Conservation (phyloP, 441 rosid genomes). For the Pelargonium fulgidum region DNA sequence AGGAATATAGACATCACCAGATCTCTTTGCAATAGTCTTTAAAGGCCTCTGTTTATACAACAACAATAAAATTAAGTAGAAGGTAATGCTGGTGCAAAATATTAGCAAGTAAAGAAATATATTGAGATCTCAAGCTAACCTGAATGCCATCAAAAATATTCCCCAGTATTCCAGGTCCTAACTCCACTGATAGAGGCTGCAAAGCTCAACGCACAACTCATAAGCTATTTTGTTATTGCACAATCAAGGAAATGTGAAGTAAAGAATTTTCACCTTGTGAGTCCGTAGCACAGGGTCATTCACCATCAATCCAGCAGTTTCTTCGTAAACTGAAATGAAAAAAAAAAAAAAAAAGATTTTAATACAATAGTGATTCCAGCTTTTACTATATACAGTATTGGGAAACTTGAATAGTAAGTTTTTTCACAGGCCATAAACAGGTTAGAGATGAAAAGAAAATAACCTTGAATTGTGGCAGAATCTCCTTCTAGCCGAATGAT, state of each 20-base stretch:
- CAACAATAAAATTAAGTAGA: conserved; percentile 14
- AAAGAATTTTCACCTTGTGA: conserved; percentile 47
- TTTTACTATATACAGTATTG: too few species aligned
- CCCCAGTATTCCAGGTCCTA: conserved; percentile 98
- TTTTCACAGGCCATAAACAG: not conserved
- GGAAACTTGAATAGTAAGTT: not conserved
- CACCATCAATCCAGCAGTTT: conserved; percentile 89
- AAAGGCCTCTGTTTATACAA: conserved; percentile 66
- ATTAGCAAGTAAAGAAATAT: conserved; percentile 8
- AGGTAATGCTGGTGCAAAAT: not conserved
- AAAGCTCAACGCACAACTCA: conserved; percentile 21
- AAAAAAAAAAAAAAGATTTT: not conserved
- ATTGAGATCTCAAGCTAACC: conserved; percentile 36
- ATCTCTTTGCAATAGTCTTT: conserved; percentile 87
- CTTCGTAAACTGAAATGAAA: conserved; percentile 72
- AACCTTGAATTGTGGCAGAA: conserved; percentile 98
- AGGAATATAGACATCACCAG: conserved; percentile 98
- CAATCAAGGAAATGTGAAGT: not conserved
- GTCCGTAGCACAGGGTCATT: conserved; percentile 94
- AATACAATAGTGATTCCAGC: too few species aligned
- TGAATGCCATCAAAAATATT: conserved; percentile 98
- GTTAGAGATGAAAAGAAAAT: conserved; percentile 2
- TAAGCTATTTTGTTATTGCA: conserved; percentile 17
- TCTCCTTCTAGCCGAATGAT: conserved; percentile 95
- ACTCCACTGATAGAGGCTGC: conserved; percentile 96